These are phyloP conservation scores for Escovopsis sp. DNA, from an alignment of 2,329 filamentous ascomycete species.

Conservation along the genomic window DNA sequence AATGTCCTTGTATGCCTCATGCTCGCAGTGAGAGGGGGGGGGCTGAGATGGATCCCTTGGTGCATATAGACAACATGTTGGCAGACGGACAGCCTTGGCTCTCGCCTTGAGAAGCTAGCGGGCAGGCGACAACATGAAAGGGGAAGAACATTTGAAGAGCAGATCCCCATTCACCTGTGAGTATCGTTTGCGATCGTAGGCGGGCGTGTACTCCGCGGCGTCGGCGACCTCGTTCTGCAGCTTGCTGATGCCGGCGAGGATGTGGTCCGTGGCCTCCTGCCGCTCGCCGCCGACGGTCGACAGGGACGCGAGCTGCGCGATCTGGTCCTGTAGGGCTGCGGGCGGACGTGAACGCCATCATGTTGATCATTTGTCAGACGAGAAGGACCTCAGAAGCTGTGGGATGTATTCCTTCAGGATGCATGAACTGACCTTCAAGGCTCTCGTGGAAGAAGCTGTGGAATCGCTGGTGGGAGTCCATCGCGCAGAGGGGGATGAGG, in stretches of 20 bases:
- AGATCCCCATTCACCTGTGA: conserved; percentile 40
- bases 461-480: conserved; percentile 56
- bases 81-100: no score
- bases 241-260: conserved; percentile 62
- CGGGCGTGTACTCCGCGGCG: conserved; percentile 64
- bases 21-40: no score
- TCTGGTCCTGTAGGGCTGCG: conserved; percentile 62
- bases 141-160: no score
- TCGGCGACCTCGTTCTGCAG: conserved; percentile 77
- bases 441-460: conserved; percentile 71
- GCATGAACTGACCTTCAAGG: conserved; percentile 51
- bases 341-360: background rate
- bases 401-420: background rate
- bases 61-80: no score
- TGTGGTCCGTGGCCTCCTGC: conserved; percentile 65
- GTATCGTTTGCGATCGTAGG: conserved; percentile 82
- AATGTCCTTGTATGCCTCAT: no score
- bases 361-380: no score
- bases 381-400: no score
- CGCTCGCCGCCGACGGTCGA: conserved; percentile 55
- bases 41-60: no score
- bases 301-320: conserved; percentile 49
- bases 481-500: conserved; percentile 8
- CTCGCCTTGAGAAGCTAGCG: no score
- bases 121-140: no score